These are phyloP conservation scores for Bryum argenteum DNA, from an alignment of 225 moss, liverwort and hornwort species.

Conservation along the genomic window DNA sequence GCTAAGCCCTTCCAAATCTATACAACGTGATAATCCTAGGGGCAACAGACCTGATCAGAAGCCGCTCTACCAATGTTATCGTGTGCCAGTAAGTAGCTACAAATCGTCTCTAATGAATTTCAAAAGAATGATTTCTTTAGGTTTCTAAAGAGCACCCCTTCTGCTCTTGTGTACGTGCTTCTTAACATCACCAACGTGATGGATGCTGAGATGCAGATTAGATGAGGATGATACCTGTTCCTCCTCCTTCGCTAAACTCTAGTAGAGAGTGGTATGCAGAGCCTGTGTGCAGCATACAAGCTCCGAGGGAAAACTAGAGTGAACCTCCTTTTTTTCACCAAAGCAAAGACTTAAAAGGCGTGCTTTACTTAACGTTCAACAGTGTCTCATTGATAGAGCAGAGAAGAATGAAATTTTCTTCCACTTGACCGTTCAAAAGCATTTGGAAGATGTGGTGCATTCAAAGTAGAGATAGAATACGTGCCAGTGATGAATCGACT, in stretches of 20 bases:
- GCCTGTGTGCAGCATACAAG: constrained; percentile 92
- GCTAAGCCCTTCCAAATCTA: not conserved
- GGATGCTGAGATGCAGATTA: not conserved
- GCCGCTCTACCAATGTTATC: not conserved
- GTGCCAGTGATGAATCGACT: too few relatives aligned
- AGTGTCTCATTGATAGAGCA: too few relatives aligned
- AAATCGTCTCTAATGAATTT: constrained; percentile 5
- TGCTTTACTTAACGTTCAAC: too few relatives aligned
- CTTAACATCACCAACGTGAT: not conserved
- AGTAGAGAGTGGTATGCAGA: constrained; percentile 77
- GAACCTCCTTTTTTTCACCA: constrained; percentile 67
- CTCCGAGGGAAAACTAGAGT: constrained; percentile 74
- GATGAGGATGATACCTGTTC: constrained; percentile 62
- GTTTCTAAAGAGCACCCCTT: not conserved
- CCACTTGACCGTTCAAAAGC: too few relatives aligned
- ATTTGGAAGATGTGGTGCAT: too few relatives aligned
- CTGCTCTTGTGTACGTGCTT: constrained; percentile 3
- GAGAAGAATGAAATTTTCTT: too few relatives aligned
- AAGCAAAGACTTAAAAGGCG: constrained; percentile 56
- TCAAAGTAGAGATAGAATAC: too few relatives aligned
- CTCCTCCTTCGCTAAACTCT: constrained; percentile 90
- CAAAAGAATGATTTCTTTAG: not conserved
- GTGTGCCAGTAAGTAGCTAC: not conserved
- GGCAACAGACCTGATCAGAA: constrained; percentile 18
- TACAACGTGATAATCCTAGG: not conserved